Evolutionary conservation across 1,284 basidiomycete species (phyloP).

Genomic region (Cryptococcus sp.): DNA sequence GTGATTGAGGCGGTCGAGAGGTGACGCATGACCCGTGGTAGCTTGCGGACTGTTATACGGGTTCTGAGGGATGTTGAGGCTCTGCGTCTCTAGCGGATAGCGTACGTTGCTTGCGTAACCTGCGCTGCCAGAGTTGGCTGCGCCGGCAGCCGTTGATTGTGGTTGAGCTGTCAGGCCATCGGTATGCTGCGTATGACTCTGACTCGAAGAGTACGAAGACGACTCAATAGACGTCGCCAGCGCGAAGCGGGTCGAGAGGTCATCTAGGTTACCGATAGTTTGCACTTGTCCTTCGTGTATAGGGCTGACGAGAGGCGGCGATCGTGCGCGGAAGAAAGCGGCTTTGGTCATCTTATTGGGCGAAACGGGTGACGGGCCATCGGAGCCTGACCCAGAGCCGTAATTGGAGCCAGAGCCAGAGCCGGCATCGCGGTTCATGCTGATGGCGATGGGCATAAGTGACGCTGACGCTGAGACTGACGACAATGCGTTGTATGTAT

Average conservation of each 20-base stretch:
- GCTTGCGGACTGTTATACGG: neutral
- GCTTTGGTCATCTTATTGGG: constrained; percentile 41
- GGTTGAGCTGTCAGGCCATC: too few species aligned
- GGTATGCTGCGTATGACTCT: too few species aligned
- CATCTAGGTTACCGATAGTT: neutral
- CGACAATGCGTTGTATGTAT: too few species aligned
- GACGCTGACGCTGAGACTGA: too few species aligned
- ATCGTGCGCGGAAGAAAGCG: constrained; percentile 44
- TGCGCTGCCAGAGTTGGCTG: too few species aligned
- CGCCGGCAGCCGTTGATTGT: too few species aligned
- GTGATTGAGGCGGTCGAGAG: neutral
- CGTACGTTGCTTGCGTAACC: neutral
- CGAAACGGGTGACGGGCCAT: constrained; percentile 20
- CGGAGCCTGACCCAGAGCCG: too few species aligned
- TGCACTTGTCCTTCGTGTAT: neutral
- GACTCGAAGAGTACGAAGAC: too few species aligned
- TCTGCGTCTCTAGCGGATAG: neutral
- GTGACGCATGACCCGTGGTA: constrained; percentile 1
- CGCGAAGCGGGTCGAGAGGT: neutral
- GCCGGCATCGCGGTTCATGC: too few species aligned
- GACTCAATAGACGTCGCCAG: neutral
- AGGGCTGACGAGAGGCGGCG: constrained; percentile 29
- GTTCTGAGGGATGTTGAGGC: neutral
- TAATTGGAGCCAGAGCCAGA: too few species aligned
- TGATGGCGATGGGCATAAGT: too few species aligned